Evolutionary conservation across 169 alveolate species (phyloP), one percentile per base, ranked within the genome.

Genomic region (Cryptosporidium canis): DNA sequence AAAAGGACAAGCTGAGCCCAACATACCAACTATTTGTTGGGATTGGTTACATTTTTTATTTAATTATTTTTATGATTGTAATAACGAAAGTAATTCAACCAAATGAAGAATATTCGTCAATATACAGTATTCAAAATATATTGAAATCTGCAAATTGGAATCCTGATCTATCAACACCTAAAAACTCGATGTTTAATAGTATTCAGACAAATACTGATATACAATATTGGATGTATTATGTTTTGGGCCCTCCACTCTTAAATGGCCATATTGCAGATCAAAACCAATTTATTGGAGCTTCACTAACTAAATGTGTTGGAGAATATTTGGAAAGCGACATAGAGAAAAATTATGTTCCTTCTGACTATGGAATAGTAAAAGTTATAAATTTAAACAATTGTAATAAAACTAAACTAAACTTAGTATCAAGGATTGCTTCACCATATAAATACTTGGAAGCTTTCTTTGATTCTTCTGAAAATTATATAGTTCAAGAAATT

Each of bases 11-110:
- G 27, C 37, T 77, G 39, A 58, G 87, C 35, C 87, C 87, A 39
- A 77, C 72, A 12, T 77, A 56, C 21, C 87, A 77, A 37, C 71
- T 77, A 39, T 58, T 77, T 58, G 87, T 77, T 77, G 87, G 87
- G 61, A 33, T 77, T 12, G 87, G 87, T 24, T 77, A 77, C 27
- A 55, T 77, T 16, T 21, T 77, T 39, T 77, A 58, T 77, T 61
- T 77, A 43, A 77, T 77, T 44, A 18, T 58, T 41, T 56, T 63
- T 56, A 18, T 61, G 55, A 27, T 58, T 12, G 87, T 77, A n/a
- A 58, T 77, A 33, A 56, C 77, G 8, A 8, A 55, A 58, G 58
- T 77, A 43, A 55, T 55, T 56, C 87, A 77, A 43, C 70, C 87
- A 53, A 77, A 55, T 77, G 72, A 55, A 55, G 21, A 43, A 16